Percentiles rank a stretch among this genome's conserved stretches.
These are phyloP conservation scores for Nannizzia gypsea DNA, from an alignment of 2,329 filamentous ascomycete species.

Conservation along the genomic window DNA sequence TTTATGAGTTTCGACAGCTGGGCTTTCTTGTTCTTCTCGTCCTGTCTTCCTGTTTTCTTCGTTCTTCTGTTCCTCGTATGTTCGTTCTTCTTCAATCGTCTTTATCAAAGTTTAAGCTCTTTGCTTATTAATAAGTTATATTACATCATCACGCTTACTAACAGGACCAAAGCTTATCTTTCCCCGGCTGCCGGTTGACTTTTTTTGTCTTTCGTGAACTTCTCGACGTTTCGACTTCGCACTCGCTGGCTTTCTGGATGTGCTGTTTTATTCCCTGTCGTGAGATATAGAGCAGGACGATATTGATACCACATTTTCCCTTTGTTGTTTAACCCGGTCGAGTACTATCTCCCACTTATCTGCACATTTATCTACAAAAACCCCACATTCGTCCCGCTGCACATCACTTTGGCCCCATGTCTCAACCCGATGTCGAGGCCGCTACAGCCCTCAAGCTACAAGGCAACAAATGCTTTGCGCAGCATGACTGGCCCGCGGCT, in stretches of 20 bases:
- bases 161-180: not conserved
- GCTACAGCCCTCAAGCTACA: slow-evolving; percentile 80
- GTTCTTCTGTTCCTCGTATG: not conserved
- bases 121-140: not conserved
- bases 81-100: not conserved
- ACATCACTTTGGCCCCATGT: slow-evolving; percentile 20
- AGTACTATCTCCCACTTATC: not conserved
- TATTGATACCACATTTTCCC: not conserved
- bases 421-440: slow-evolving; percentile 44
- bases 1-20: not conserved
- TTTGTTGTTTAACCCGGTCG: not conserved
- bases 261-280: not conserved
- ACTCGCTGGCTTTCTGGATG: not conserved
- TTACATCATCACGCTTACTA: not conserved
- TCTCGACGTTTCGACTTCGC: not conserved
- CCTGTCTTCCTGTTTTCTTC: not conserved
- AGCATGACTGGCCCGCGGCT: slow-evolving; percentile 74
- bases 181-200: not conserved
- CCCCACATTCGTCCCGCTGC: not conserved
- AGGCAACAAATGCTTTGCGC: slow-evolving; percentile 84
- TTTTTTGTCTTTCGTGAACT: not conserved
- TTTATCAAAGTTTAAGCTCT: not conserved
- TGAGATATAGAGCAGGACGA: not conserved
- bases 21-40: not conserved
- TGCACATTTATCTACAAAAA: not conserved